Evolutionary conservation across 2,329 filamentous ascomycete genomes (phyloP).

Genomic region (Rasamsonia emersonii): DNA sequence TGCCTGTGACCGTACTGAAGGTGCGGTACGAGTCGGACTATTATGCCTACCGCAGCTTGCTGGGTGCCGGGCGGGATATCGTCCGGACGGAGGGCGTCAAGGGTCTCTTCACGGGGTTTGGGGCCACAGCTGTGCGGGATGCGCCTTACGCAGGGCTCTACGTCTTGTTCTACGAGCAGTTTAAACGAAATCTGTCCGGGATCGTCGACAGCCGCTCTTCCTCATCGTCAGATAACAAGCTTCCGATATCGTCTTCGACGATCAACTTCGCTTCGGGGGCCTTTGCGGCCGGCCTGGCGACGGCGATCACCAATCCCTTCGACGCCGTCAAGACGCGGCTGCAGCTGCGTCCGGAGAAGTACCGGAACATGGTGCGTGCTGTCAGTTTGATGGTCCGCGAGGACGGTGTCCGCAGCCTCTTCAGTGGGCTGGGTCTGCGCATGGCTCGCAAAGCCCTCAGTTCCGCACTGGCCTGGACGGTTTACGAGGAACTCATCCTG

Average conservation of each 20-base stretch:
- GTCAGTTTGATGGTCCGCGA: constrained; percentile 68
- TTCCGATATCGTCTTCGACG: constrained; percentile 38
- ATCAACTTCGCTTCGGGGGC: constrained; percentile 84
- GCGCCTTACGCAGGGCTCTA: constrained; percentile 96
- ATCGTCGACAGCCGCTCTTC: no score
- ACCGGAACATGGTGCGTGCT: constrained; percentile 74
- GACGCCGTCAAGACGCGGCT: constrained; percentile 93
- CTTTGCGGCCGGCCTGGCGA: constrained; percentile 71
- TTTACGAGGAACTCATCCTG: constrained; percentile 88
- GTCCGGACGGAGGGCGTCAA: constrained; percentile 61
- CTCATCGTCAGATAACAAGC: no score
- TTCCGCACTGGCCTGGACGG: constrained; percentile 91
- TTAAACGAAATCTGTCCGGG: constrained; percentile 26
- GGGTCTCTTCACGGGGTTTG: constrained; percentile 90
- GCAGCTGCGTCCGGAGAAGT: constrained; percentile 76
- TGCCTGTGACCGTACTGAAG: constrained; percentile 94
- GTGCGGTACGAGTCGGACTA: constrained; percentile 87
- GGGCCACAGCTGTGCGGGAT: constrained; percentile 84
- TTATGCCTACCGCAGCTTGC: constrained; percentile 73
- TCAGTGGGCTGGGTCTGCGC: constrained; percentile 75
- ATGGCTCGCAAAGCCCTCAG: constrained; percentile 89
- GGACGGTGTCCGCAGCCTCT: constrained; percentile 71
- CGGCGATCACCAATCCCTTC: constrained; percentile 88
- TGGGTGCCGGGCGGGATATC: constrained; percentile 66
- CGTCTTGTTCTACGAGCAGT: constrained; percentile 78